Percentiles rank a stretch among this genome's conserved stretches.
Conservation (phyloP, 2,329 filamentous ascomycete species). For the Cladophialophora chaetospira region DNA sequence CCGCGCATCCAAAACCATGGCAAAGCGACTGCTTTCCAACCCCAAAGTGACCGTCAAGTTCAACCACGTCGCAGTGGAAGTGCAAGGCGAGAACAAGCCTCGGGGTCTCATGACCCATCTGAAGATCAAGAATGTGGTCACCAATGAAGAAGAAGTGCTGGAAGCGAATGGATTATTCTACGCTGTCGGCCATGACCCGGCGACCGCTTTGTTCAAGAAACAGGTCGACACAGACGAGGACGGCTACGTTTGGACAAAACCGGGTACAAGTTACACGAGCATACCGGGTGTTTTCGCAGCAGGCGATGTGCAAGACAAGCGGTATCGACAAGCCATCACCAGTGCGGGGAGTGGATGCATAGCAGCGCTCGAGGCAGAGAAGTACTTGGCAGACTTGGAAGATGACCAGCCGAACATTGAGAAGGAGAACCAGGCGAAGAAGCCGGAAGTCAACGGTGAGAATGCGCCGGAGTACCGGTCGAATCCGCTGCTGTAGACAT, state of each 20-base stretch:
- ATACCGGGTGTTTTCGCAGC: conserved; percentile 92
- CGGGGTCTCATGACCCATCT: conserved; percentile 83
- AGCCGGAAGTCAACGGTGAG: conserved; percentile 54
- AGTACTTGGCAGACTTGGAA: conserved; percentile 80
- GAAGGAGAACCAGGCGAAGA: conserved; percentile 51
- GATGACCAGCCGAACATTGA: conserved; percentile 47
- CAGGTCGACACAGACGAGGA: conserved; percentile 87
- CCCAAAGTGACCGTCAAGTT: conserved; percentile 90
- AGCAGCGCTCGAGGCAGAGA: conserved; percentile 93
- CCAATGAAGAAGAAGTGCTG: conserved; percentile 77
- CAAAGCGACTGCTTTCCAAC: conserved; percentile 75
- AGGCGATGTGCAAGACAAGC: conserved; percentile 98
- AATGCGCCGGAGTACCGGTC: conserved; percentile 61
- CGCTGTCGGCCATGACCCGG: conserved; percentile 94
- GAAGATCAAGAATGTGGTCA: conserved; percentile 75
- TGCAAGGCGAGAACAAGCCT: conserved; percentile 76
- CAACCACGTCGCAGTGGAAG: conserved; percentile 78
- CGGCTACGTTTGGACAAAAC: conserved; percentile 85
- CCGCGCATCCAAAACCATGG: conserved; percentile 89
- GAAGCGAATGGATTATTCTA: conserved; percentile 95
- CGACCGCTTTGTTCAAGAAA: conserved; percentile 84
- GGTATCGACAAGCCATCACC: conserved; percentile 95
- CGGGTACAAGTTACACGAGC: conserved; percentile 85
- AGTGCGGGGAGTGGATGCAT: conserved; percentile 95
- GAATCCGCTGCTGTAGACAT: conserved; percentile 61